Evolutionary conservation across 2,329 filamentous ascomycete genomes (phyloP).

Genomic region (Paracoccidioides lutzii): DNA sequence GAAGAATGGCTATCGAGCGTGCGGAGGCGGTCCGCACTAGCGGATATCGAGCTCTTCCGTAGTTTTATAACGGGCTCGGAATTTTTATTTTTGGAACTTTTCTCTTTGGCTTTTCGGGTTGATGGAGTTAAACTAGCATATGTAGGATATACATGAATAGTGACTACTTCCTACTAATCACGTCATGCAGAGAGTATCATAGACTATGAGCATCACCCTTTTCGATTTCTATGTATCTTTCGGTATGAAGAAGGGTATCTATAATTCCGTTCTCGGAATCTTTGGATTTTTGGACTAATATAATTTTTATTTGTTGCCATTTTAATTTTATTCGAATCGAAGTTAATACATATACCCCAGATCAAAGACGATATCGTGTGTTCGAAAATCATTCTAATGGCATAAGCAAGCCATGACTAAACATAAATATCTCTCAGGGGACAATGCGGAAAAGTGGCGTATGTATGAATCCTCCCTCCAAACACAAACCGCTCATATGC

Average conservation of each 20-base stretch:
- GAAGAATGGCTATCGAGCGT: slow-evolving; percentile 2
- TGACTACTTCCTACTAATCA: no score
- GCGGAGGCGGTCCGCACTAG: slow-evolving; percentile 10
- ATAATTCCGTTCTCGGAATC: not conserved
- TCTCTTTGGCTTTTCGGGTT: not conserved
- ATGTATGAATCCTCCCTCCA: not conserved
- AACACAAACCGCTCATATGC: not conserved
- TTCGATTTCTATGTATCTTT: not conserved
- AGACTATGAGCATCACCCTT: not conserved
- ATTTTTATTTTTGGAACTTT: not conserved
- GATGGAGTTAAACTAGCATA: not conserved
- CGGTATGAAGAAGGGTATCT: not conserved
- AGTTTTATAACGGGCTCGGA: slow-evolving; percentile 7
- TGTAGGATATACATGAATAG: not conserved
- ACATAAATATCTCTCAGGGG: not conserved
- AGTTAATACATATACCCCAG: no score
- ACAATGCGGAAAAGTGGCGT: not conserved
- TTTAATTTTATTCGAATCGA: not conserved
- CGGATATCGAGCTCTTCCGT: slow-evolving; percentile 27
- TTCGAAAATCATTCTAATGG: no score
- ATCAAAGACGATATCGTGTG: no score
- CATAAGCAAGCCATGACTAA: not conserved
- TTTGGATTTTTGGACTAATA: not conserved
- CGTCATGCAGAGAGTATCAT: not conserved
- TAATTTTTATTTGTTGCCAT: no score